Evolutionary conservation across 352 stramenopile genomes (phyloP), one percentile per base, ranked within the genome.

Genomic region (Saprolegnia parasitica): DNA sequence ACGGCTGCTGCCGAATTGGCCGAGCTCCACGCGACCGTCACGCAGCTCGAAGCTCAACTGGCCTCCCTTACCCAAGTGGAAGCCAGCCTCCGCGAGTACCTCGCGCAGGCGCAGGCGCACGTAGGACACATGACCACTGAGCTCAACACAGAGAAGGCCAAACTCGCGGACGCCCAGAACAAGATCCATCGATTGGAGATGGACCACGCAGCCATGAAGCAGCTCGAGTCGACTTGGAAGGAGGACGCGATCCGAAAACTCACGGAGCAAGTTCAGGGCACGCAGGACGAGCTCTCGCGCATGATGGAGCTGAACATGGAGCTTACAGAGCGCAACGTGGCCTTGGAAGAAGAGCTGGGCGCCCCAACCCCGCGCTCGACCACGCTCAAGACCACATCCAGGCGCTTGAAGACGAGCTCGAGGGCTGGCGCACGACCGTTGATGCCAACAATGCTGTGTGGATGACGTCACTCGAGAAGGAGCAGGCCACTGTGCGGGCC

Each of bases 251-350:
- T 95, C 37, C 78, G 80, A 15, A 52, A 89, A 18, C 74, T 95
- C 2, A 89, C 86, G 0, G 81, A 91, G 15, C 86, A 95, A 60
- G 83, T 91, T 40, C 73, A 77, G 4, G 80, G 78, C 29, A 80
- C 81, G 24, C 86, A 95, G 68, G 78, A 77, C 37, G 84, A 93
- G 67, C 73, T 95, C 8, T 89, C 83, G n/a, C 81, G 91, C 21
- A 81, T 84, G 4, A 92, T 95, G 84, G 81, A 93, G 24, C 56
- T 95, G 60, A 93, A 93, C 46, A 70, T 92, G 29, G 80, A 91
- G 32, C 65, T 95, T 52, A 92, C 80, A 71, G 88, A 88, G 63
- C 86, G 80, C 26, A 93, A 91, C 71, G 81, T 79, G 47, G 89
- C 77, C 78, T 75, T 95, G 0, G 86, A 95, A 66, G 84, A 91